Base-by-base conservation (phyloP, 2,329 filamentous ascomycete genomes). In the Aspergillus japonicus region DNA sequence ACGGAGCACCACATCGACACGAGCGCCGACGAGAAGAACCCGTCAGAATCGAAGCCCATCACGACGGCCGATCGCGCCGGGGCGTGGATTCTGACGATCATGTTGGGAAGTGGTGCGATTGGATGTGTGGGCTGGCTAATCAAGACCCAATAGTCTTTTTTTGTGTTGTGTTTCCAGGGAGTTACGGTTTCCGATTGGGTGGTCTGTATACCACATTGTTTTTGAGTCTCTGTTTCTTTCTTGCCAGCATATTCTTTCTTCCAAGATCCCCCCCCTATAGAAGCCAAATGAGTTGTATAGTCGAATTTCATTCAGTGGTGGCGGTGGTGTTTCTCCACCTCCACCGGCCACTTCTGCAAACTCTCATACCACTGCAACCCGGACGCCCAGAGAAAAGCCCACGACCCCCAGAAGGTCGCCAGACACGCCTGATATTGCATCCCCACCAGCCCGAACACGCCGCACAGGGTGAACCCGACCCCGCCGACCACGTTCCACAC, bases 401-500 rank as follows among this genome's bases (percentile, higher is more conserved):
- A 75, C 12, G 73, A 77, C 0, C 73, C 75, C 76, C 76, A 78
- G 58, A 77, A 77, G 0, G 75, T 76, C 16, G 83, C 78, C 56
- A 86, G 69, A 2, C 76, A 76, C 12, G 78, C 75, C 48, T 84
- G 78, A 63, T 83, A 84, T 47, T 77, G 71, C 3, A 80, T 77
- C 1, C 75, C 76, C 11, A 73, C 83, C 57, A 81, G 84, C 0
- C 84, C 85, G 31, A 87, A 68, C 2, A 81, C 84, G n/a, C 83
- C 84, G 61, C 83, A 86, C 0, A 86, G 75, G 49, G 84, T 88
- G 68, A 89, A 89, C 0, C 87, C 87, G 24, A 89, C 66, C 1
- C 83, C 82, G 1, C 87, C 87, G 21, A 89, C 75, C 2, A 88
- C 71, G 65, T 89, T 89, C 85, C 86, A 89, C 8, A 83, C 71